Conservation (phyloP, 177 flowering plant genomes). For the Vitis hybrid region DNA sequence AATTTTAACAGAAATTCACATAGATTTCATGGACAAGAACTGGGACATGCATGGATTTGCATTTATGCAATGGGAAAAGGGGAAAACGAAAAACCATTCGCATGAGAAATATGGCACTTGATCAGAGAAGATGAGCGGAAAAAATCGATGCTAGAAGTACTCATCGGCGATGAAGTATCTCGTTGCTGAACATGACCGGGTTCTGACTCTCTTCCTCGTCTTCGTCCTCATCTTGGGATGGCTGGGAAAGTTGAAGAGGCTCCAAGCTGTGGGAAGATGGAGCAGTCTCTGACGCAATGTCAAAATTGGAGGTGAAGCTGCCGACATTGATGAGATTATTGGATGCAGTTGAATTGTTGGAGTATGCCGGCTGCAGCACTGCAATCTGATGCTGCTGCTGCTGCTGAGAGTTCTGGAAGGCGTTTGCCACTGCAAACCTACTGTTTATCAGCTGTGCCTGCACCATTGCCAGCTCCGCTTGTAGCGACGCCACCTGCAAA, state of each 20-base stretch:
- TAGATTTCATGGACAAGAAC: neutral
- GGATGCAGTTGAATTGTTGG: constrained; percentile 72
- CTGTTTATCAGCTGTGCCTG: constrained; percentile 77
- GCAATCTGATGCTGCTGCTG: constrained; percentile 38
- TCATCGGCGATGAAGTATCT: constrained; percentile 28
- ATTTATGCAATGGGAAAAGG: neutral
- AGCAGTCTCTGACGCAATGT: constrained; percentile 27
- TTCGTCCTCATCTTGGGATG: constrained; percentile 46
- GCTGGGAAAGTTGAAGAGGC: constrained; percentile 42
- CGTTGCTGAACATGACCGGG: constrained; percentile 34
- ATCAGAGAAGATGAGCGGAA: too few relatives aligned
- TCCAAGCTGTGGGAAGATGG: constrained; percentile 45
- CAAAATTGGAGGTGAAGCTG: constrained; percentile 38
- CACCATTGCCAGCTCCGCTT: constrained; percentile 71
- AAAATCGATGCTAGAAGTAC: neutral
- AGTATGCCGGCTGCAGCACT: constrained; percentile 60
- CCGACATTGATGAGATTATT: constrained; percentile 45
- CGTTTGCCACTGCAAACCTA: constrained; percentile 54
- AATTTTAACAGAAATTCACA: neutral
- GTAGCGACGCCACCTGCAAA: constrained; percentile 67
- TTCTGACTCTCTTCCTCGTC: constrained; percentile 61
- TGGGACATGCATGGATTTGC: neutral
- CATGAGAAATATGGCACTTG: constrained; percentile 18
- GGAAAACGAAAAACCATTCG: neutral
- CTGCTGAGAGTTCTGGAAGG: constrained; percentile 45